Conservation (phyloP, 139 green algal genomes). For the Chlorella sorokiniana region DNA sequence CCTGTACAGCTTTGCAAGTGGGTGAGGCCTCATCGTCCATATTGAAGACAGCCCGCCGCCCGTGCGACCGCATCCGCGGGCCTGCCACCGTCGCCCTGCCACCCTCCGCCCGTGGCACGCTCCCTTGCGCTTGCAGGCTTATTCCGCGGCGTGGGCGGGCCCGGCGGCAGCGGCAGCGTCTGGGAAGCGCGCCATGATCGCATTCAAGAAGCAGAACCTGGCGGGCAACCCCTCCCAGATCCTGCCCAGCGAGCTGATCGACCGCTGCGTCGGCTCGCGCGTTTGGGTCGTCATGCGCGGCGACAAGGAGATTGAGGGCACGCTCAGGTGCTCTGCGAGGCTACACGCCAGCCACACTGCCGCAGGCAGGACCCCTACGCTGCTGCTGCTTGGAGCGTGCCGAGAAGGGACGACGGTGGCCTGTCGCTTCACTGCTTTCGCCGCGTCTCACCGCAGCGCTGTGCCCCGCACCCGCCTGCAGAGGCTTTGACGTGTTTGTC, state of each 20-base stretch:
- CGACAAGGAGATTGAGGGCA: conserved; percentile 89
- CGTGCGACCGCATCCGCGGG: no score
- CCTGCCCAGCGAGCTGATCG: conserved; percentile 93
- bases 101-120: no score
- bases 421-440: not conserved
- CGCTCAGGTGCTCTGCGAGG: conserved; percentile 23
- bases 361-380: not conserved
- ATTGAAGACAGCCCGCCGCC: no score
- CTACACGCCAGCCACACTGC: not conserved
- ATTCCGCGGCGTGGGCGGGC: no score
- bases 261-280: conserved; percentile 90
- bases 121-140: not conserved
- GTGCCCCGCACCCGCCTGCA: conserved; percentile 10
- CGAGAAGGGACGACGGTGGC: not conserved
- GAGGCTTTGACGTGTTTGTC: conserved; percentile 98
- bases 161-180: not conserved
- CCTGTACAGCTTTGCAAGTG: no score
- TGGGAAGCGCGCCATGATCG: conserved; percentile 49
- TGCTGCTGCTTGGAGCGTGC: not conserved
- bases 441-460: not conserved
- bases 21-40: no score
- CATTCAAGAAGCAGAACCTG: conserved; percentile 60
- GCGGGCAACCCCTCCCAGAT: conserved; percentile 81
- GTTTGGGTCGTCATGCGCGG: conserved; percentile 97
- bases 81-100: no score